Evolutionary conservation across 345 rosid genomes (phyloP), one percentile per base, ranked within the genome.

Genomic region (rapeseed (Brassica napus)): DNA sequence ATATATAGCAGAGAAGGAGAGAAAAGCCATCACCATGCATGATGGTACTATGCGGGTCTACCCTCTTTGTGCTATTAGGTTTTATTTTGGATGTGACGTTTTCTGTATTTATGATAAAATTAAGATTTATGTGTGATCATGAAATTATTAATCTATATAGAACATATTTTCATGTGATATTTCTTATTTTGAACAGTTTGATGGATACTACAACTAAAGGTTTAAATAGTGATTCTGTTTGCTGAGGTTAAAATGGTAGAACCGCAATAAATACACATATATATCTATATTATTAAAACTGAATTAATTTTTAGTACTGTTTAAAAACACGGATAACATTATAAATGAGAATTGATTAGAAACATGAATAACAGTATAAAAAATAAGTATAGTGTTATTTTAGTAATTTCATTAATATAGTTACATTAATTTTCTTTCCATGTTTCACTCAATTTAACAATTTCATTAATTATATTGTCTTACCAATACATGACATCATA

Each of bases 71-170:
- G 73, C 69, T 58, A 39, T 39, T 81, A 71, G 83, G 73, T 81
- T 76, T 80, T 44, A 71, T 76, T 76, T 71, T 54, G 59, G 83
- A 81, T 76, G 83, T 76, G 83, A 81, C 80, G 30, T 81, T 69
- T 70, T 74, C 54, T 52, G 66, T 59, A 35, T 57, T 9, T 49
- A 67, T 58, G 59, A 69, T 73, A 26, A 34, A n/a, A 52, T 54
- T 24, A 24, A 64, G 59, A 61, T 35, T 12, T 63, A 37, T 37
- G 72, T 74, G 75, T 79, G 83, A 70, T 62, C 70, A 68, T 74
- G 75, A 62, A 61, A 74, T 69, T 71, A 74, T 14, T 54, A 54
- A 52, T 74, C 37, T 62, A 52, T 74, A 61, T 52, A 49, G 49
- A 74, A 79, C 71, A 74, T 15, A 14, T n/a, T 60, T 61, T 73